Evolutionary conservation across 2,329 filamentous ascomycete species (phyloP).

Genomic region (Ceratocystis lukuohia): DNA sequence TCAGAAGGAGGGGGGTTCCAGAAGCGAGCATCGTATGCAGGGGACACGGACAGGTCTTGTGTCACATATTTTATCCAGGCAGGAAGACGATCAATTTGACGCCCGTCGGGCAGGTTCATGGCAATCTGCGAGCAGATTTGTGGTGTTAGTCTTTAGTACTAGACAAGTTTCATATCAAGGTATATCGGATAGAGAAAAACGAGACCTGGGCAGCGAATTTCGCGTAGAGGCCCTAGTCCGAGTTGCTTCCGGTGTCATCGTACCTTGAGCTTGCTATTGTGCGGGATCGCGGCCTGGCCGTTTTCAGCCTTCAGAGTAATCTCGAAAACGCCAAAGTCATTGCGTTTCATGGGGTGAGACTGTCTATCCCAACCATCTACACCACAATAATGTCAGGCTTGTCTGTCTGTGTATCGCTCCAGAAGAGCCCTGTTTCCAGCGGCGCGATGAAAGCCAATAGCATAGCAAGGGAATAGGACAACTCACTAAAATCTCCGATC

Average conservation of each 20-base stretch:
- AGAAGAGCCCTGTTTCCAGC: neutral
- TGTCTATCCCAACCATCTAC: conserved; percentile 74
- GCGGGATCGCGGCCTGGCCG: conserved; percentile 66
- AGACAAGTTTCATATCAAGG: neutral
- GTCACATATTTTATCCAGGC: conserved; percentile 97
- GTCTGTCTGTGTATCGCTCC: conserved; percentile 4
- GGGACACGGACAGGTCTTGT: conserved; percentile 78
- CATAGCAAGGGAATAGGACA: neutral
- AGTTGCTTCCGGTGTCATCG: conserved; percentile 17
- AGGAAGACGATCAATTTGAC: conserved; percentile 75
- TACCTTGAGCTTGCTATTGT: conserved; percentile 95
- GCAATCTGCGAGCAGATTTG: conserved; percentile 48
- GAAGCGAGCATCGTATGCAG: conserved; percentile 87
- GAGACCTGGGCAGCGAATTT: too few species aligned
- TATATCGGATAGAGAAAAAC: neutral
- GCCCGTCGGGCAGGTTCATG: conserved; percentile 63
- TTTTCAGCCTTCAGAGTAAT: conserved; percentile 59
- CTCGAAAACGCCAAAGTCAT: conserved; percentile 76
- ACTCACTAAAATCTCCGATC: conserved; percentile 84
- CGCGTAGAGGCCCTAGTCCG: neutral
- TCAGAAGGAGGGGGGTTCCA: conserved; percentile 80
- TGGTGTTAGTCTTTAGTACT: neutral
- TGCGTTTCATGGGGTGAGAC: conserved; percentile 76
- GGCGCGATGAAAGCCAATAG: neutral
- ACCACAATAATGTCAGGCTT: conserved; percentile 5